Percentiles rank a stretch among this genome's conserved stretches.
These are phyloP conservation scores for Apiospora rasikravindrae DNA, from an alignment of 2,329 filamentous ascomycete genomes.

Conservation along the genomic window DNA sequence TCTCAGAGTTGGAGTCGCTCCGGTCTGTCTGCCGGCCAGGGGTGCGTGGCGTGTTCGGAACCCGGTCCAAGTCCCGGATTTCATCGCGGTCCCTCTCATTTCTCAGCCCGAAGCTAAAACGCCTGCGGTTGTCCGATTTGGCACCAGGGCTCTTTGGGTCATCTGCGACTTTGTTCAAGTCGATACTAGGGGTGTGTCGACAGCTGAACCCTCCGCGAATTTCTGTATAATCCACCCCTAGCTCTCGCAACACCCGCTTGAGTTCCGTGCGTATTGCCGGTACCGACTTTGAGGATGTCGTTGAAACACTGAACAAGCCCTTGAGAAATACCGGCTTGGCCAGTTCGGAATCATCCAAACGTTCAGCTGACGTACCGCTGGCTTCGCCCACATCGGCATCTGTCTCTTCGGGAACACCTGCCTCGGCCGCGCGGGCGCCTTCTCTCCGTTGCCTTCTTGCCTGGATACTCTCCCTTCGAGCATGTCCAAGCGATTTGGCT, in stretches of 20 bases:
- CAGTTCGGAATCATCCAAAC: constrained; percentile 72
- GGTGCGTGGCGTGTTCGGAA: constrained; percentile 55
- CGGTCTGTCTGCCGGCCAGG: constrained; percentile 68
- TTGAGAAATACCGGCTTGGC: constrained; percentile 96
- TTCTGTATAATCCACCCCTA: constrained; percentile 89
- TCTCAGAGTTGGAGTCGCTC: constrained; percentile 86
- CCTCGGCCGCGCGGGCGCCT: constrained; percentile 73
- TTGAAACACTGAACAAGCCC: constrained; percentile 95
- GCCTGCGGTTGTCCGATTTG: constrained; percentile 68
- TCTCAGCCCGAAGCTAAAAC: constrained; percentile 82
- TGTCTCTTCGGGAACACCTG: constrained; percentile 89
- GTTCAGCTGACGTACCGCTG: constrained; percentile 65
- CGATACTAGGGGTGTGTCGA: constrained; percentile 86
- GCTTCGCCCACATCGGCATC: constrained; percentile 75
- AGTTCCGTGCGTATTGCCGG: constrained; percentile 86
- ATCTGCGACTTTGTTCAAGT: constrained; percentile 76
- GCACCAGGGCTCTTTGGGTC: constrained; percentile 62
- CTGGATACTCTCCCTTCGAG: constrained; percentile 89
- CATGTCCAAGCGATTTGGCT: constrained; percentile 88
- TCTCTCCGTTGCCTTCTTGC: constrained; percentile 78
- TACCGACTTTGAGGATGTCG: constrained; percentile 90
- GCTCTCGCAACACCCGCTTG: constrained; percentile 83
- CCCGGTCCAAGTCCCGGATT: constrained; percentile 63
- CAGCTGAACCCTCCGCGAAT: constrained; percentile 95
- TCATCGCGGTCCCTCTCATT: constrained; percentile 74